Evolutionary conservation across 345 rosid species (phyloP).

Genomic region (Citrus inodora): DNA sequence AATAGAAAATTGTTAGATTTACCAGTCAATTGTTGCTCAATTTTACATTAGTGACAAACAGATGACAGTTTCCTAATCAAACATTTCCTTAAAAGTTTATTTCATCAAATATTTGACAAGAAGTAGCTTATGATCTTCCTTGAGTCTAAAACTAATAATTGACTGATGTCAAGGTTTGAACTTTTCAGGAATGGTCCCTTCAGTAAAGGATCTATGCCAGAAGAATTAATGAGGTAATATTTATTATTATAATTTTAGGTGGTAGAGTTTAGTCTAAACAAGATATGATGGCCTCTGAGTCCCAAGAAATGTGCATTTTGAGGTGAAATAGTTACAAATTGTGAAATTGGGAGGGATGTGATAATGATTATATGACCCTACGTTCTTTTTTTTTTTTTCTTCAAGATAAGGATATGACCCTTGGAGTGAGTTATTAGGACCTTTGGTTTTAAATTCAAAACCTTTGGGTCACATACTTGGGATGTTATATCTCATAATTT

Average conservation of each 20-base stretch:
- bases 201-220: slow-evolving; percentile 39
- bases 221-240: slow-evolving; percentile 76
- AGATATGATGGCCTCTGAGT: not conserved
- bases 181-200: slow-evolving; percentile 41
- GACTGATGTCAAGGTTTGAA: slow-evolving; percentile 15
- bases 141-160: not conserved
- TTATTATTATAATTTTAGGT: not conserved
- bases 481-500: too few species aligned
- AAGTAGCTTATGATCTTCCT: not conserved
- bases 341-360: not conserved
- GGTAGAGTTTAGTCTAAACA: not conserved
- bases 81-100: not conserved
- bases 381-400: too few species aligned
- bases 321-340: not conserved
- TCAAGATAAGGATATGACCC: not conserved
- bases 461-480: not conserved
- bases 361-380: not conserved
- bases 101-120: not conserved
- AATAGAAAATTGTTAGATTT: not conserved
- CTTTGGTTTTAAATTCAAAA: not conserved
- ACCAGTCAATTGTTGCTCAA: not conserved
- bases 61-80: not conserved
- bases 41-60: not conserved
- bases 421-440: not conserved
- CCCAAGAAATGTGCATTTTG: not conserved